Conservation (phyloP, 805 yeast genomes). For the Lipomyces chichibuensis region DNA sequence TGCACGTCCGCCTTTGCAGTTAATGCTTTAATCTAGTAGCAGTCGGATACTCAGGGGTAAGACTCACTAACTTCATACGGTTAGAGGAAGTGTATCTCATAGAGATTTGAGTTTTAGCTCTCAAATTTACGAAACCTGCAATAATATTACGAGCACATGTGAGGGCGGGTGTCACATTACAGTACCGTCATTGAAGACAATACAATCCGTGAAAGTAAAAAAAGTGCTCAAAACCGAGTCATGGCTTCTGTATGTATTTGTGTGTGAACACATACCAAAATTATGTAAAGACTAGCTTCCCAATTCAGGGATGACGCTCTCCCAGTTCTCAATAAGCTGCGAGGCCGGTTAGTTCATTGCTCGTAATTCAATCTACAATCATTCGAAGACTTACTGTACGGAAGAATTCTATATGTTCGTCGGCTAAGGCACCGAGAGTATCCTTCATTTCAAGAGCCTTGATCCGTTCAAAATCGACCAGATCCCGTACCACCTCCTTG, state of each 20-base stretch:
- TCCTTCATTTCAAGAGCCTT: conserved; percentile 76
- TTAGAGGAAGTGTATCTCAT: background rate
- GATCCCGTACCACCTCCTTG: conserved; percentile 59
- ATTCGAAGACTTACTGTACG: conserved; percentile 44
- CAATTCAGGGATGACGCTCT: conserved; percentile 29
- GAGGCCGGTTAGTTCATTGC: background rate
- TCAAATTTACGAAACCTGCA: background rate
- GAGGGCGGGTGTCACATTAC: background rate
- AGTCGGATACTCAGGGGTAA: background rate
- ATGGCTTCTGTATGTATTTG: background rate
- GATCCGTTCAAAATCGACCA: conserved; percentile 72
- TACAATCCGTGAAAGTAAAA: background rate
- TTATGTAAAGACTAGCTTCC: conserved; percentile 7
- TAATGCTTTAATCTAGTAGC: background rate
- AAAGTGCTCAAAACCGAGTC: background rate
- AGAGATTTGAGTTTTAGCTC: background rate
- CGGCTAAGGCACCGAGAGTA: conserved; percentile 72
- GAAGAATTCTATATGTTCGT: conserved; percentile 74
- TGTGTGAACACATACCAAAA: background rate
- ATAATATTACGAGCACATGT: background rate
- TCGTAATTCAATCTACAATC: background rate
- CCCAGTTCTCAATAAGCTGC: conserved; percentile 28
- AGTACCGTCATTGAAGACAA: background rate
- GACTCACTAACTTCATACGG: background rate
- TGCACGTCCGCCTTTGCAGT: background rate